Conservation (phyloP, 805 yeast species). For the Cyberlindnera mississippiensis region DNA sequence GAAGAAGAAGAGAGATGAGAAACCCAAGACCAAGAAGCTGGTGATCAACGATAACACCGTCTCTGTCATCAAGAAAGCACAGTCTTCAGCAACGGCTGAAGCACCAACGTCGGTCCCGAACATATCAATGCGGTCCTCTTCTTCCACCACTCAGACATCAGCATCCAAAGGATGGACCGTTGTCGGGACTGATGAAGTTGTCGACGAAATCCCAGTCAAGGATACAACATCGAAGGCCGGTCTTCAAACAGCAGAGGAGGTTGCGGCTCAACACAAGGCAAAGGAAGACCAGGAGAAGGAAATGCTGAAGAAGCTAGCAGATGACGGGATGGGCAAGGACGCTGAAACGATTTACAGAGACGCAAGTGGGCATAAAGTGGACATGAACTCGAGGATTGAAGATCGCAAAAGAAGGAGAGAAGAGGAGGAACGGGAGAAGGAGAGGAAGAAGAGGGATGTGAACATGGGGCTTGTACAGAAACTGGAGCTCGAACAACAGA, state of each 20-base stretch:
- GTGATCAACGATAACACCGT: conserved; percentile 22
- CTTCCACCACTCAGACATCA: neutral
- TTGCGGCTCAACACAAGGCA: conserved; percentile 33
- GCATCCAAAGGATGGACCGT: conserved; percentile 20
- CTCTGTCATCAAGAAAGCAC: neutral
- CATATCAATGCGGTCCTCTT: neutral
- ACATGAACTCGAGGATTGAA: conserved; percentile 31
- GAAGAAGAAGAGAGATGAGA: conserved; percentile 8
- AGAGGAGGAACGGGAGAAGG: conserved; percentile 28
- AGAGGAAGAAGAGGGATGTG: conserved; percentile 26
- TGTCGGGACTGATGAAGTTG: conserved; percentile 22
- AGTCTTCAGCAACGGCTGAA: neutral
- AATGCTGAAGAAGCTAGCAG: conserved; percentile 14
- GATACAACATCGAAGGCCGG: conserved; percentile 40
- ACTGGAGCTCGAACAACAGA: conserved; percentile 34
- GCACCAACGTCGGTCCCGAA: neutral
- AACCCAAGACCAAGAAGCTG: conserved; percentile 11
- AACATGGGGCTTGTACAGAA: conserved; percentile 40
- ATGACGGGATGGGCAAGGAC: conserved; percentile 13
- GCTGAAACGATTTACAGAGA: conserved; percentile 56
- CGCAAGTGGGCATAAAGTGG: conserved; percentile 50
- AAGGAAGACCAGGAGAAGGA: conserved; percentile 28
- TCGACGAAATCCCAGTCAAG: conserved; percentile 14
- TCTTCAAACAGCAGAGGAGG: conserved; percentile 43
- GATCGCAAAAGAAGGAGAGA: conserved; percentile 27